These are phyloP conservation scores for Exophiala sp. DNA, from an alignment of 2,329 filamentous ascomycete species.

Conservation along the genomic window DNA sequence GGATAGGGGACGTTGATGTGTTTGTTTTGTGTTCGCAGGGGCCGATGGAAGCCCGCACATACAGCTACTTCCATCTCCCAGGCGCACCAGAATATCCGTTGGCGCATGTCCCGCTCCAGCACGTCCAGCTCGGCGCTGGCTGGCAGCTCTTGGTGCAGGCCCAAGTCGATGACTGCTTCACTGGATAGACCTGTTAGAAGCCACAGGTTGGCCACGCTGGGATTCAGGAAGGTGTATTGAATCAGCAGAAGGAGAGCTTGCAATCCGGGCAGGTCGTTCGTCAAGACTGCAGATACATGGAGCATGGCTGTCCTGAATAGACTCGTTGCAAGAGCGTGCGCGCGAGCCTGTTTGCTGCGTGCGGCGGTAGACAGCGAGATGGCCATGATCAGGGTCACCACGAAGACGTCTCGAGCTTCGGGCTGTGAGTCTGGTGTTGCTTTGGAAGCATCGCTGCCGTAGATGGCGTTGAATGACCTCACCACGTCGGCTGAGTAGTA, in stretches of 20 bases:
- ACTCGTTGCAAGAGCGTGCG: conserved; percentile 3
- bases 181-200: conserved; percentile 85
- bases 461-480: neutral
- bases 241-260: conserved; percentile 80
- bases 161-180: conserved; percentile 78
- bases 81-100: conserved; percentile 60
- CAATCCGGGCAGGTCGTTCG: conserved; percentile 52
- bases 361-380: conserved; percentile 13
- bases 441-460: neutral
- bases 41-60: conserved; percentile 2
- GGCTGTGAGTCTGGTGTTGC: neutral
- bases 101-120: conserved; percentile 65
- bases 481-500: conserved; percentile 3
- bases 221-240: conserved; percentile 83
- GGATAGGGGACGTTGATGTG: conserved; percentile 7
- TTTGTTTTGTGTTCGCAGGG: conserved; percentile 5
- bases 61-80: conserved; percentile 14
- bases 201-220: conserved; percentile 88
- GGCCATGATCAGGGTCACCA: conserved; percentile 9
- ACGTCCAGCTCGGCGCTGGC: conserved; percentile 61
- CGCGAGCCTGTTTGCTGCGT: conserved; percentile 8
- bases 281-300: conserved; percentile 4
- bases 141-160: conserved; percentile 85
- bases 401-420: conserved; percentile 4
- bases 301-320: conserved; percentile 10